Evolutionary conservation across 805 yeast species (phyloP), one percentile per base, ranked within the genome.

Genomic region (Monosporozyma siamensis): DNA sequence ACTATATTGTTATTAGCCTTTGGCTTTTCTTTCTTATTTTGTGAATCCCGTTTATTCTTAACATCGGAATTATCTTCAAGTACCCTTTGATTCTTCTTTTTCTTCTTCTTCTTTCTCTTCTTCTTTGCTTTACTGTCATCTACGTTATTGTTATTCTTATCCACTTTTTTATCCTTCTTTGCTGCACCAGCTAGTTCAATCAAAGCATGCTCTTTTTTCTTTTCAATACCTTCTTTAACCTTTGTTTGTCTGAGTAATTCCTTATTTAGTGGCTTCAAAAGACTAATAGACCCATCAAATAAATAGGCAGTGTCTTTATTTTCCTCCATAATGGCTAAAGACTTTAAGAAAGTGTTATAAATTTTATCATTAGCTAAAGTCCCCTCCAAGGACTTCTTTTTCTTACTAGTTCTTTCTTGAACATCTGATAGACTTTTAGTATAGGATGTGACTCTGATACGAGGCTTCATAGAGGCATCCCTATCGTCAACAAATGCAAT

Each of bases 401-500:
- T 51, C 2, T 44, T 37, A 9, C 37, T 42, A 4, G 40, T 36
- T 10, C 39, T 18, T n/a, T 14, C 29, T 6, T 38, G 25, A 6
- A 17, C 35, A 2, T 32, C 35, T 6, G 31, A 30, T n/a, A 51
- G 29, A 24, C 45, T 51, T 31, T 52, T 54, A 9, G 47, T 47
- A 38, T 54, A 57, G 6, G 60, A 51, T 3, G 63, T 54, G 4
- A 54, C 35, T 23, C 44, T 50, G 6, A 50, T 26, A 17, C 40
- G 44, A 25, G 50, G 53, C 22, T 37, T 48, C 43, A 49, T 46
- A 7, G 55, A 47, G 38, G 53, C 56, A 35, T 54, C 56, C 27
- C 45, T 49, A 39, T 55, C 58, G 44, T 59, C 59, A 58, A 64
- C 27, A 58, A 59, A 59, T n/a, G 36, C 52, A 27, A 62, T 50